These are phyloP conservation scores for Acidiella bohemica DNA, from an alignment of 495 filamentous ascomycete genomes.

Conservation along the genomic window DNA sequence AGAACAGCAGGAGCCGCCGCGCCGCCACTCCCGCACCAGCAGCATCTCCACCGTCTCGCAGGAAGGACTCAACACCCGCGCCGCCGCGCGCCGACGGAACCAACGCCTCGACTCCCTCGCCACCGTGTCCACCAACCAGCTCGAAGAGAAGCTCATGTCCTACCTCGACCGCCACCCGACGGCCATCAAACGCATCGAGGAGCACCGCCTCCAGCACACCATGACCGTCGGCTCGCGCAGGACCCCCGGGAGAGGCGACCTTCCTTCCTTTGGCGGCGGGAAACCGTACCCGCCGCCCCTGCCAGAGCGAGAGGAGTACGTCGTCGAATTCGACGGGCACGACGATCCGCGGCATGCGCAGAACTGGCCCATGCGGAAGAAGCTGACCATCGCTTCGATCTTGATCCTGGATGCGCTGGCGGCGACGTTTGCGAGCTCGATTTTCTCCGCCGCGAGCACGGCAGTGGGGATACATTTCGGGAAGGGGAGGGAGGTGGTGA, in stretches of 20 bases:
- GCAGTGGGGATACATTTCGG: conserved; percentile 38
- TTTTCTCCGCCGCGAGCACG: conserved; percentile 52
- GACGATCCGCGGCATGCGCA: conserved; percentile 47
- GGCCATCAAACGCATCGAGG: conserved; percentile 18
- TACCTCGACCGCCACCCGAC: conserved; percentile 23
- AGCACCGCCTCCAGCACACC: conserved; percentile 18
- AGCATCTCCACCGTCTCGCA: background rate
- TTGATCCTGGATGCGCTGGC: conserved; percentile 67
- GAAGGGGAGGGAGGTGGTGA: conserved; percentile 45
- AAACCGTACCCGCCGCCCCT: conserved; percentile 34
- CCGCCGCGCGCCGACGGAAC: background rate
- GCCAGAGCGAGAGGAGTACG: conserved; percentile 32
- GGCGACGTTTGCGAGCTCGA: conserved; percentile 56
- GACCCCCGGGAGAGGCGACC: background rate
- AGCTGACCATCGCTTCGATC: conserved; percentile 57
- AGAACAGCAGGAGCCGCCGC: background rate
- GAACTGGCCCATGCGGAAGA: conserved; percentile 69
- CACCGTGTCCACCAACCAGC: conserved; percentile 2
- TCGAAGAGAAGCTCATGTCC: conserved; percentile 12
- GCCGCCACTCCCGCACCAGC: background rate
- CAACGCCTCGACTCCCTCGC: conserved; percentile 1
- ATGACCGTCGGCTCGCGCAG: conserved; percentile 15
- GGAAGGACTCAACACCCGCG: background rate
- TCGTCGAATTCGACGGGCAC: conserved; percentile 40
- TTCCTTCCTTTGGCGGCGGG: conserved; percentile 22